Conservation (phyloP, 768 basidiomycete genomes). For the Cantharellus cinnabarinus region DNA sequence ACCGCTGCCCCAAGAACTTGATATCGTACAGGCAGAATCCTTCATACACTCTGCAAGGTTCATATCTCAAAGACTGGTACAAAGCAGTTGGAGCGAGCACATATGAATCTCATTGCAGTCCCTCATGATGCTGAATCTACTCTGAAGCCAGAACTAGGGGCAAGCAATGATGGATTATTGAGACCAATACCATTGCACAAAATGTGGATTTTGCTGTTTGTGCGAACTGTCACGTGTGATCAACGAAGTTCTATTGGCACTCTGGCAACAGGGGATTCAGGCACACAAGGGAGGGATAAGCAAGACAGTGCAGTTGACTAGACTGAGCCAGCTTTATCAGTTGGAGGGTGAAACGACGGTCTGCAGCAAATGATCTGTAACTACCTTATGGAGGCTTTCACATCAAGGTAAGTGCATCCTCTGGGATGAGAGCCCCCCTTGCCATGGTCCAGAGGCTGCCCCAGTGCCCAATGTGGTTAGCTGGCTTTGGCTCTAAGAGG, state of each 20-base stretch:
- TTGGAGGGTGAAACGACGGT: constrained; percentile 26
- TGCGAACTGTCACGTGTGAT: constrained; percentile 74
- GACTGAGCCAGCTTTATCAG: neutral
- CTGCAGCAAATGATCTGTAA: constrained; percentile 58
- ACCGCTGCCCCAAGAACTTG: constrained; percentile 52
- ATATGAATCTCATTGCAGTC: no score
- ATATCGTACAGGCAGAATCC: constrained; percentile 32
- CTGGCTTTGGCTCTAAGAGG: no score
- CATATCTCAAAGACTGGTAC: constrained; percentile 28
- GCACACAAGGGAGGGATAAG: no score
- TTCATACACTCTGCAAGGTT: constrained; percentile 37
- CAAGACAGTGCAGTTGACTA: neutral
- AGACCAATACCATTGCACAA: constrained; percentile 30
- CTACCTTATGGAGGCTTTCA: constrained; percentile 78
- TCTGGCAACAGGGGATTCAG: no score
- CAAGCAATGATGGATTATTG: no score
- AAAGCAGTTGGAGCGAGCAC: neutral
- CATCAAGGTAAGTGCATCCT: constrained; percentile 42
- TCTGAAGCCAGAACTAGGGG: neutral
- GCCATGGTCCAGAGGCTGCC: no score
- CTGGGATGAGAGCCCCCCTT: no score
- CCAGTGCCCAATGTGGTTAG: no score
- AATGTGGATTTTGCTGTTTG: constrained; percentile 81
- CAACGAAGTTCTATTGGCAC: constrained; percentile 21
- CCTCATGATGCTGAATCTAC: no score